A percentile compares a stretch with the other conserved stretches of the same genome.
Conservation (phyloP, 805 yeast genomes). For the Komagataella mondaviorum region DNA sequence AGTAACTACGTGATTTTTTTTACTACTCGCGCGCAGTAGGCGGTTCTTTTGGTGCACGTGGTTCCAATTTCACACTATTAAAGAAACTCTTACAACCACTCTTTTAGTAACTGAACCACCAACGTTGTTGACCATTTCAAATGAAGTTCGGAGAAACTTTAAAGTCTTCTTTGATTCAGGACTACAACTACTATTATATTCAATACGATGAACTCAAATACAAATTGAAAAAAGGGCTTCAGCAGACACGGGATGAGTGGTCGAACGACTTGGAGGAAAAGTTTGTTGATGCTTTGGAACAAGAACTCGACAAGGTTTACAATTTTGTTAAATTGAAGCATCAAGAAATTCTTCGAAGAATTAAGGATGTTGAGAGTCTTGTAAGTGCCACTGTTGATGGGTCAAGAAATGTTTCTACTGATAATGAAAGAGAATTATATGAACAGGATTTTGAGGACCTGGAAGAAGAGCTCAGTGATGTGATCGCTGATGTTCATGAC, state of each 20-base stretch:
- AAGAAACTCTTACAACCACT: background rate
- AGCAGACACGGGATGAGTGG: constrained; percentile 49
- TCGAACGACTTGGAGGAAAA: constrained; percentile 66
- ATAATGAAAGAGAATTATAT: constrained; percentile 19
- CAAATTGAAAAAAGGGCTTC: constrained; percentile 55
- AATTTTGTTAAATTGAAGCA: constrained; percentile 83
- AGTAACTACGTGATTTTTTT: too few species aligned
- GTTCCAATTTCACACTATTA: background rate
- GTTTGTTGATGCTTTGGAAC: constrained; percentile 62
- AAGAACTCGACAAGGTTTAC: constrained; percentile 85
- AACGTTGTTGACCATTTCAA: background rate
- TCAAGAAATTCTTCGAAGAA: constrained; percentile 73
- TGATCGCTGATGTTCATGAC: constrained; percentile 96
- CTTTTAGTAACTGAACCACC: background rate
- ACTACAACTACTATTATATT: constrained; percentile 82
- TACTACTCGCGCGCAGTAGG: too few species aligned
- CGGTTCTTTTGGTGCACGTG: background rate
- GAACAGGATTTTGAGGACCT: constrained; percentile 62
- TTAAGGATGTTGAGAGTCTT: constrained; percentile 65
- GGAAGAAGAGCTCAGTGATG: constrained; percentile 69
- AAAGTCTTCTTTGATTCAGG: constrained; percentile 78
- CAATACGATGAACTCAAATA: constrained; percentile 85
- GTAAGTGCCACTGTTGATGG: constrained; percentile 45
- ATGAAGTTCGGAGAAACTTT: constrained; percentile 97
- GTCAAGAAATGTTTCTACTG: constrained; percentile 22